A percentile compares a stretch with the other conserved stretches of the same genome.
Conservation (phyloP, 805 yeast species). For the Cyberlindnera misumaiensis region DNA sequence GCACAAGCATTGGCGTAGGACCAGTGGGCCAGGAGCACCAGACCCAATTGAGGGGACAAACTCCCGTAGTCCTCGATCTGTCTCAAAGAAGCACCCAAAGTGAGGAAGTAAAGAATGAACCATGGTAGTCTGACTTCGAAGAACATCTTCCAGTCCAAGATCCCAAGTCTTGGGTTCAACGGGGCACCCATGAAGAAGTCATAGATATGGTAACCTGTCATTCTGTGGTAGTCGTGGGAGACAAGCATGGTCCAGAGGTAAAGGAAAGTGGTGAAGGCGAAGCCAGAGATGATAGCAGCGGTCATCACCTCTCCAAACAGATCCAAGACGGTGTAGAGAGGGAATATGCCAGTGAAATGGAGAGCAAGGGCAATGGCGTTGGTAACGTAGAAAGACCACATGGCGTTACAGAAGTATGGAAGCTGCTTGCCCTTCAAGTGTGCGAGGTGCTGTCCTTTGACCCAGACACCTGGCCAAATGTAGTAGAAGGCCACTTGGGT, state of each 20-base stretch:
- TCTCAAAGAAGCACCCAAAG: slow-evolving; percentile 65
- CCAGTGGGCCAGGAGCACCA: slow-evolving; percentile 81
- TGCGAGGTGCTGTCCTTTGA: slow-evolving; percentile 86
- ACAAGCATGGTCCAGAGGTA: slow-evolving; percentile 62
- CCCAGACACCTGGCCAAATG: slow-evolving; percentile 88
- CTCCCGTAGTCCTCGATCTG: slow-evolving; percentile 81
- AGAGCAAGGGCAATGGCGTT: slow-evolving; percentile 49
- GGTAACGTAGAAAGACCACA: slow-evolving; percentile 72
- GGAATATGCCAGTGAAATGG: slow-evolving; percentile 72
- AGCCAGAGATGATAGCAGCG: slow-evolving; percentile 78
- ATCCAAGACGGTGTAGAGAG: slow-evolving; percentile 68
- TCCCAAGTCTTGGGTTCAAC: slow-evolving; percentile 90
- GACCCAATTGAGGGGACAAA: slow-evolving; percentile 67
- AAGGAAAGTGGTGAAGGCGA: slow-evolving; percentile 56
- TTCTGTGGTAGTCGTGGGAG: slow-evolving; percentile 73
- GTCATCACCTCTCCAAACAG: slow-evolving; percentile 90
- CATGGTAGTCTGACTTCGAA: slow-evolving; percentile 97
- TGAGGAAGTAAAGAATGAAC: slow-evolving; percentile 79
- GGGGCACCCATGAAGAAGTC: slow-evolving; percentile 98
- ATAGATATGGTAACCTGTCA: slow-evolving; percentile 87
- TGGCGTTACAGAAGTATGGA: slow-evolving; percentile 91
- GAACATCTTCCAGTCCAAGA: slow-evolving; percentile 91
- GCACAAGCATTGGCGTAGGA: slow-evolving; percentile 94
- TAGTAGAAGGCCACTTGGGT: slow-evolving; percentile 71
- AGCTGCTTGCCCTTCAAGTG: slow-evolving; percentile 77